Percentiles rank a stretch among this genome's conserved stretches.
These are phyloP conservation scores for Pharus latifolius DNA, from an alignment of 176 grass and related monocot species.

Conservation along the genomic window DNA sequence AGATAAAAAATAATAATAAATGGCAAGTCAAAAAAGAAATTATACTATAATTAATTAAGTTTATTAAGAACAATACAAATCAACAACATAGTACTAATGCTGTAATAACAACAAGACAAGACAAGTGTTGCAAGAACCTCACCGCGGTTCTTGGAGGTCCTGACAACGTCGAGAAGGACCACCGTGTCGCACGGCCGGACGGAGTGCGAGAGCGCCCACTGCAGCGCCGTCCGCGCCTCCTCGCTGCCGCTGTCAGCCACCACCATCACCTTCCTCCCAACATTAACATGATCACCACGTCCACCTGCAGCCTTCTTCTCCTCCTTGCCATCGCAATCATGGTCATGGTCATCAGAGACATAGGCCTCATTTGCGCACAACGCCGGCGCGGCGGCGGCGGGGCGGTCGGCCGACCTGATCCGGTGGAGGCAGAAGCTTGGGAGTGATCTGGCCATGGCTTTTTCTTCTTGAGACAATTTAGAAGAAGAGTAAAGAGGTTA, in stretches of 20 bases:
- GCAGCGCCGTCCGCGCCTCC: conserved; percentile 57
- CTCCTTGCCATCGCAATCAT: not conserved
- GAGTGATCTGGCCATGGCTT: conserved; percentile 24
- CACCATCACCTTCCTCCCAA: conserved; percentile 59
- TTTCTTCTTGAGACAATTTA: not conserved
- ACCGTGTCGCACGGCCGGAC: conserved; percentile 45
- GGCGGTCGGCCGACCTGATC: not conserved
- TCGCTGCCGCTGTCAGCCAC: conserved; percentile 30
- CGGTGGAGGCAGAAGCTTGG: conserved; percentile 57
- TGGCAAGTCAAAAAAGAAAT: too few relatives aligned
- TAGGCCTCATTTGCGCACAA: conserved; percentile 15
- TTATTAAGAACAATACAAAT: too few relatives aligned
- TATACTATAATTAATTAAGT: too few relatives aligned
- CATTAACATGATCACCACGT: not conserved
- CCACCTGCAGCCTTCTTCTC: not conserved
- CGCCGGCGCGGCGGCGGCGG: not conserved
- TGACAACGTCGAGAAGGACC: conserved; percentile 54
- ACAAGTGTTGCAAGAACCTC: not conserved
- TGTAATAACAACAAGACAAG: not conserved
- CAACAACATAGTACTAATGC: too few relatives aligned
- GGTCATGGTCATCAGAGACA: not conserved
- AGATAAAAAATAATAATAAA: too few relatives aligned
- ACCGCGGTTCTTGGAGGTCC: not conserved
- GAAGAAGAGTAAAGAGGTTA: not conserved
- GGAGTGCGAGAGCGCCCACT: conserved; percentile 73